Conservation (phyloP, 2,329 filamentous ascomycete genomes). For the Cladosporium sp. region DNA sequence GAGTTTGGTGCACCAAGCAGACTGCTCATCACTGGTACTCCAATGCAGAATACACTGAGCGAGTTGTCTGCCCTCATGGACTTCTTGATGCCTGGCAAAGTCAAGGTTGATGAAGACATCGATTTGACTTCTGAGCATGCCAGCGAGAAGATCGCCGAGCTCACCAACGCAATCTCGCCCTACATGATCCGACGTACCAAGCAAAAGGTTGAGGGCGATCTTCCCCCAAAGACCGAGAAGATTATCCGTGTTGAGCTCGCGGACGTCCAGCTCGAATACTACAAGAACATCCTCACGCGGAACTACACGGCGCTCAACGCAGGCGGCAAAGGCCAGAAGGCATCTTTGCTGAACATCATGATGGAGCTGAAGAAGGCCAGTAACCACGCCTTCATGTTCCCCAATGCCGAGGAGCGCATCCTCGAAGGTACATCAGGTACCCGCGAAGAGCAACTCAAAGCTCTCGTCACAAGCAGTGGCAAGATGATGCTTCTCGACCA, state of each 20-base stretch:
- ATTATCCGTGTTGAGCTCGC: slow-evolving; percentile 97
- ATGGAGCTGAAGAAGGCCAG: slow-evolving; percentile 99
- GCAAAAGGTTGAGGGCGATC: slow-evolving; percentile 92
- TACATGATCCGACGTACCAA: slow-evolving; percentile 96
- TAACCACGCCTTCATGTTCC: slow-evolving; percentile 98
- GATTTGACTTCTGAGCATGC: slow-evolving; percentile 74
- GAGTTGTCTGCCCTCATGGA: slow-evolving; percentile 91
- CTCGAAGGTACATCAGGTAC: slow-evolving; percentile 63
- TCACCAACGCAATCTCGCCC: slow-evolving; percentile 82
- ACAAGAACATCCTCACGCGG: slow-evolving; percentile 96
- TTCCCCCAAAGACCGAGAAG: slow-evolving; percentile 96
- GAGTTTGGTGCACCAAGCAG: slow-evolving; percentile 85
- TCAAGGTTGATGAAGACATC: slow-evolving; percentile 86
- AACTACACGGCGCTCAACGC: slow-evolving; percentile 95
- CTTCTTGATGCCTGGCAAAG: slow-evolving; percentile 92
- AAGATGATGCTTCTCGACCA: slow-evolving; percentile 99
- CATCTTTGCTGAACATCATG: slow-evolving; percentile 95
- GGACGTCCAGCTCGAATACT: slow-evolving; percentile 94
- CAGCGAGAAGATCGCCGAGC: slow-evolving; percentile 76
- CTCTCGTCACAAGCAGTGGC: slow-evolving; percentile 91
- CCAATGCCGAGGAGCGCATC: slow-evolving; percentile 85
- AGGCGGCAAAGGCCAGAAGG: slow-evolving; percentile 84
- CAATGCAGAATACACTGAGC: slow-evolving; percentile 92
- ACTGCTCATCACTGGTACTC: slow-evolving; percentile 91
- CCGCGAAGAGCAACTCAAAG: slow-evolving; percentile 86